phyloP scores from a whole-genome alignment of 495 filamentous ascomycete genomes.

The Neurospora cerealis region DNA sequence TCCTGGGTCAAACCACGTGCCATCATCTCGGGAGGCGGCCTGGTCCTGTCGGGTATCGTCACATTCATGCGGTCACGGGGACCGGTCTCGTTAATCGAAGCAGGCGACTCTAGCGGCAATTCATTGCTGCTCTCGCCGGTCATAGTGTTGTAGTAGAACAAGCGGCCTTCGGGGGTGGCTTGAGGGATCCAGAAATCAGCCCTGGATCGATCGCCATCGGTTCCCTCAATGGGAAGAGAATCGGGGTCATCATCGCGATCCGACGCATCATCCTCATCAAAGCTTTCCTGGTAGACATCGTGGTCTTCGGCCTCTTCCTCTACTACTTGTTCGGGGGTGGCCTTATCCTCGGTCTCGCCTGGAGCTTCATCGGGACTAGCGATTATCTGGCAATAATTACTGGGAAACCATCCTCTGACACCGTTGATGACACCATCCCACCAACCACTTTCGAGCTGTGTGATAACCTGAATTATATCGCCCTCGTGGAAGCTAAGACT shows the following conservation, averaged over 20 bases:
- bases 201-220: conserved; percentile 63
- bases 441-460: conserved; percentile 95
- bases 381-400: conserved; percentile 92
- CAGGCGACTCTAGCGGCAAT: conserved; percentile 83
- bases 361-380: conserved; percentile 59
- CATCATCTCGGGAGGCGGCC: conserved; percentile 87
- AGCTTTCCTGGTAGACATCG: conserved; percentile 31
- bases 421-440: conserved; percentile 97
- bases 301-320: conserved; percentile 57
- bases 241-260: conserved; percentile 39
- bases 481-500: conserved; percentile 93
- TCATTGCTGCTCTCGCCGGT: conserved; percentile 91
- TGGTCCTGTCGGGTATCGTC: conserved; percentile 78
- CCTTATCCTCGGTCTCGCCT: conserved; percentile 49
- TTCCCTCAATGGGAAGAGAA: conserved; percentile 59
- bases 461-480: conserved; percentile 95
- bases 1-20: conserved; percentile 73
- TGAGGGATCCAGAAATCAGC: conserved; percentile 98
- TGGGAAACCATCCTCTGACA: conserved; percentile 95
- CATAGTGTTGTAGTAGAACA: conserved; percentile 98
- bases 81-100: conserved; percentile 67
- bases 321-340: conserved; percentile 18
- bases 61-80: conserved; percentile 82
- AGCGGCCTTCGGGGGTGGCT: conserved; percentile 80
- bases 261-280: conserved; percentile 20